These are phyloP conservation scores for Boletus vinaceobasis DNA, from an alignment of 768 basidiomycete species.

Conservation along the genomic window DNA sequence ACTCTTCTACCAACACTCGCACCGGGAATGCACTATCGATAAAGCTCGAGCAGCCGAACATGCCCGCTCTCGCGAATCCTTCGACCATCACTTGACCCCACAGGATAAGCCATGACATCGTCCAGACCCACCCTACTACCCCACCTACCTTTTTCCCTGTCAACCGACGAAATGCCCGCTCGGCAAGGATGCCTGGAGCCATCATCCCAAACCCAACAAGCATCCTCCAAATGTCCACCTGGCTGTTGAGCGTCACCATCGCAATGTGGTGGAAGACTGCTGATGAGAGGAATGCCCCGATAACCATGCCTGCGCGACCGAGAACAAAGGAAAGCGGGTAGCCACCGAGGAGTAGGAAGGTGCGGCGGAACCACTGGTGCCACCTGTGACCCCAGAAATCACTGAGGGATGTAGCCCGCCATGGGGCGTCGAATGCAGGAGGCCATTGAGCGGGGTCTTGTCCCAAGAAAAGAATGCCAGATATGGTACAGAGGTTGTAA, in stretches of 20 bases:
- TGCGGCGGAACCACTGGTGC: slow-evolving; percentile 36
- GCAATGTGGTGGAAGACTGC: slow-evolving; percentile 53
- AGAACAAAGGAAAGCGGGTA: slow-evolving; percentile 33
- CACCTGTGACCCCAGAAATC: slow-evolving; percentile 39
- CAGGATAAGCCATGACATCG: slow-evolving; percentile 24
- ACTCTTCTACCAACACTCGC: slow-evolving; percentile 7
- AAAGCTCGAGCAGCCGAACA: slow-evolving; percentile 5
- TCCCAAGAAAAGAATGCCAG: slow-evolving; percentile 26
- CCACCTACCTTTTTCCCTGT: slow-evolving; percentile 32
- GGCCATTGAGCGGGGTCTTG: slow-evolving; percentile 33
- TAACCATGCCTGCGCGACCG: slow-evolving; percentile 46
- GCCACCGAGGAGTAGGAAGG: slow-evolving; percentile 31
- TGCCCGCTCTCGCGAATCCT: slow-evolving; percentile 13
- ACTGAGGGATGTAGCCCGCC: slow-evolving; percentile 33
- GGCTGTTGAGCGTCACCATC: slow-evolving; percentile 47
- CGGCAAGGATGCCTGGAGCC: slow-evolving; percentile 48
- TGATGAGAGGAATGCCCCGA: slow-evolving; percentile 58
- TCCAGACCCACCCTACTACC: slow-evolving; percentile 34
- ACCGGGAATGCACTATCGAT: slow-evolving; percentile 8
- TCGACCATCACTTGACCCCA: slow-evolving; percentile 27
- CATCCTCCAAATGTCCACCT: slow-evolving; percentile 40
- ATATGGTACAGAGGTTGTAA: slow-evolving; percentile 24
- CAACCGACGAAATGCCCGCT: slow-evolving; percentile 28
- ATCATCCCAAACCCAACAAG: slow-evolving; percentile 53
- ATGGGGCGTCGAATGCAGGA: slow-evolving; percentile 33